Evolutionary conservation across 192 early-diverging fungal genomes (phyloP), one percentile per base, ranked within the genome.

Genomic region (Gigaspora rosea): DNA sequence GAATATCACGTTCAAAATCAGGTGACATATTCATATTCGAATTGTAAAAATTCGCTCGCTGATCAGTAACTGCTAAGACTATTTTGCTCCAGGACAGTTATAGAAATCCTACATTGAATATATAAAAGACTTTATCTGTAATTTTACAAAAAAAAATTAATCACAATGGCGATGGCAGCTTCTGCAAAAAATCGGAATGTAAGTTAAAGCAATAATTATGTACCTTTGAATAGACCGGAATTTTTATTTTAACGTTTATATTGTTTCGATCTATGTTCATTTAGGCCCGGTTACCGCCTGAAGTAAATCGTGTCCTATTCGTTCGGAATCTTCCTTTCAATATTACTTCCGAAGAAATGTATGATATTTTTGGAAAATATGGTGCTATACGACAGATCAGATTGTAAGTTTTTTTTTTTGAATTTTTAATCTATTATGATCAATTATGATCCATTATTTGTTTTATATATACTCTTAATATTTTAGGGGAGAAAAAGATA

Each of bases 341-440:
- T 84, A 96, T 98, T 78, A 94, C 97, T 10, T 78, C 92, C 0
- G 97, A 97, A 77, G 97, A 99, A 78, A 91, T 99, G 91, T 99
- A 95, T 79, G 97, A 99, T 79, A 87, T 99, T 59, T 99, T 99
- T 91, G 96, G 96, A 66, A 95, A 93, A 83, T 98, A 97, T 82
- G 95, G 95, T 18, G 90, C 95, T 2, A 95, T 97, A 71, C 87
- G 97, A 64, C 97, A 99, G 86, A 96, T 99, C 50, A 86, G 96
- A 80, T 80, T 93, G 70, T 87, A 82, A 79, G 77, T 63, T 12
- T 49, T 8, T 64, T 63, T 20, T 32, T 35, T 62, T 62, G 27
- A 33, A 41, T 6, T 0, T 27, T 32, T 8, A 4, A 51, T 51
- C 13, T 54, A 27, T 32, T 8, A 8, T 9, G 7, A n/a, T 36